Base-by-base conservation (phyloP, 306 rosid genomes). In the Canavalia ensiformis region DNA sequence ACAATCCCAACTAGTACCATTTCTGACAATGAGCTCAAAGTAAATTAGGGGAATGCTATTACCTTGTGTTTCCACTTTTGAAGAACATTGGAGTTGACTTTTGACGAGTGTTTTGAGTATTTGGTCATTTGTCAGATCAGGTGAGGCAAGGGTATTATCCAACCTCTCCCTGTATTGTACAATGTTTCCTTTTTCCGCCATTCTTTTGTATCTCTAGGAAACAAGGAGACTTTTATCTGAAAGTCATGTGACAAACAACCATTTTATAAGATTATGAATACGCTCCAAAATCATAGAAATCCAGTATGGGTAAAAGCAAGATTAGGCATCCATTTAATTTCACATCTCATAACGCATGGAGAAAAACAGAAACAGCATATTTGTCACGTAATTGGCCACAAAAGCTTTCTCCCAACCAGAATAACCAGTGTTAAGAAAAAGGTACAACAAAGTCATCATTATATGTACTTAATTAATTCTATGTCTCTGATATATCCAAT, bases 141-240 rank as follows among this genome's bases (percentile, higher is more conserved):
- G 91, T 51, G 91, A 89, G 58, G 88, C 73, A 41, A 95, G 94
- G 25, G 97, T 88, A 70, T 76, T 90, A 64, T 95, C 97, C 74
- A 95, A 87, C 83, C 97, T 92, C 88, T 92, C 92, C 75, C 98
- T 91, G 80, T 95, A 95, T 78, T 91, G 83, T 72, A 74, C 83
- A 81, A 93, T 92, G 47, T 88, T 86, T 65, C 77, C 70, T 52
- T 75, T 88, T 70, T 85, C 83, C 59, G 72, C 94, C 98, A 95
- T 95, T 39, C 74, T 80, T 55, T 81, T 86, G 65, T 83, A 2
- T 68, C 81, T 73, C 86, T 56, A 79, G 83, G 49, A 13, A 77
- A 73, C 76, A 67, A 50, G 72, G 33, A 44, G 39, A 72, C 72
- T 70, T 82, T 68, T 41, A 80, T 83, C 78, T 85, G 52, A 82